Percentiles rank a stretch among this genome's conserved stretches.
phyloP scores from a whole-genome alignment of 2,329 filamentous ascomycete species.

The Pleochaeta shiraiana region DNA sequence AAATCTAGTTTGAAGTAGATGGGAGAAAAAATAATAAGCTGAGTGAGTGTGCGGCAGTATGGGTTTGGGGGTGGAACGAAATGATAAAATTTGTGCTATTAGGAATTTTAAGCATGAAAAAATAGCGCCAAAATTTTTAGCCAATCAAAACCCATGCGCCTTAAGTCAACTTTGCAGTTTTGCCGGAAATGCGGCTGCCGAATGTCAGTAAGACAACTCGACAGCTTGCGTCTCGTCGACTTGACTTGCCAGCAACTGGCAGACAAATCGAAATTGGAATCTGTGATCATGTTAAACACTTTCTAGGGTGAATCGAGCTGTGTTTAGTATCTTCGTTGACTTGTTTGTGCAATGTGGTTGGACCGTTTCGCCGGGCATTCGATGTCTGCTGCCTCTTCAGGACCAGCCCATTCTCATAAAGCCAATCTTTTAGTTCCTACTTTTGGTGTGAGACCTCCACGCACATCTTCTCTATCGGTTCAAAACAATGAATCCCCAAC shows the following conservation, averaged over 20 bases:
- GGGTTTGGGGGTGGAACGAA: background rate
- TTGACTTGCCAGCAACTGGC: no score
- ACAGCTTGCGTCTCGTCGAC: no score
- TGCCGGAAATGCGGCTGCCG: no score
- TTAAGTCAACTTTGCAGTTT: no score
- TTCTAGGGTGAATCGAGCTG: background rate
- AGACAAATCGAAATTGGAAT: no score
- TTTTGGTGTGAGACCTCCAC: conserved; percentile 44
- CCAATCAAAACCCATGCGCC: background rate
- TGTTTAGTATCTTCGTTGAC: background rate
- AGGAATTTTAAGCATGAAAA: background rate
- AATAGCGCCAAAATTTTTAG: background rate
- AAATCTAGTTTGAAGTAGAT: background rate
- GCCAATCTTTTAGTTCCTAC: conserved; percentile 47
- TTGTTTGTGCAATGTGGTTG: conserved; percentile 48
- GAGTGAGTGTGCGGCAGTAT: background rate
- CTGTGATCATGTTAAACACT: no score
- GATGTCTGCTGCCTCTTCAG: conserved; percentile 39
- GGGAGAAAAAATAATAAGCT: background rate
- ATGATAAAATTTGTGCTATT: background rate
- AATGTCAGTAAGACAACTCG: no score
- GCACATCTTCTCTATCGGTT: conserved; percentile 62
- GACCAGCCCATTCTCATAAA: conserved; percentile 48
- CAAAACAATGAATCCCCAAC: conserved; percentile 54
- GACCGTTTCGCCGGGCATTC: conserved; percentile 52